phyloP scores from a whole-genome alignment of 2,329 filamentous ascomycete genomes.

The Pestalotiopsis sp. region DNA sequence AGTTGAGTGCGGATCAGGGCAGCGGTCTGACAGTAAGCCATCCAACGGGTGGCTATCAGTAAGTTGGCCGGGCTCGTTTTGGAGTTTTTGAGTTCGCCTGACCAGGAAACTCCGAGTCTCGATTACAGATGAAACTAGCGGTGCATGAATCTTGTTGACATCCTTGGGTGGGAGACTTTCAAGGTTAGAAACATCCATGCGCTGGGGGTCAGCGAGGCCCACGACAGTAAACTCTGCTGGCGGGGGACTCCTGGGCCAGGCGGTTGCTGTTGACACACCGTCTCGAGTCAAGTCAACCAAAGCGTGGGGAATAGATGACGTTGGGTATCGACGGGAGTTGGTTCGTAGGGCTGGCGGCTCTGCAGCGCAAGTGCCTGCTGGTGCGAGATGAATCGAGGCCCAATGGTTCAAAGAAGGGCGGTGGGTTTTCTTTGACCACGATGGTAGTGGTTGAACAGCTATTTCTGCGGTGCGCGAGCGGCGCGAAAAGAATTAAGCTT shows the following conservation, averaged over 20 bases:
- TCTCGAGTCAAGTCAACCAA: neutral
- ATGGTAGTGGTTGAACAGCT: neutral
- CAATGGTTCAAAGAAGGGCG: neutral
- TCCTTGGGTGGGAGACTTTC: neutral
- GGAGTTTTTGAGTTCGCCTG: neutral
- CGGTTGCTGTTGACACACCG: neutral
- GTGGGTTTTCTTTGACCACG: neutral
- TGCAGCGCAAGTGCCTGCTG: neutral
- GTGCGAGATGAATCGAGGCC: neutral
- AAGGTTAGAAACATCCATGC: slow-evolving; percentile 7
- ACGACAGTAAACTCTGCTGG: slow-evolving; percentile 6
- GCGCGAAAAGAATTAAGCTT: neutral
- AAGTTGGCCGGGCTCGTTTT: neutral
- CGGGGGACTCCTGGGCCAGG: neutral
- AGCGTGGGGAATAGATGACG: neutral
- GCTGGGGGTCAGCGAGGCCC: neutral
- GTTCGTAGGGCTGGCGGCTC: neutral
- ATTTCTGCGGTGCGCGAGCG: neutral
- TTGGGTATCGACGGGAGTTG: neutral
- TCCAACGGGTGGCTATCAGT: neutral
- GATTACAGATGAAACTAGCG: slow-evolving; percentile 5
- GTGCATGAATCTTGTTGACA: slow-evolving; percentile 2
- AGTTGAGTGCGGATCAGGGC: neutral
- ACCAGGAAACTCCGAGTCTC: neutral
- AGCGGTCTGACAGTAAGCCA: neutral